Conservation (phyloP, 1,284 basidiomycete genomes). For the Rhizoctonia solani region DNA sequence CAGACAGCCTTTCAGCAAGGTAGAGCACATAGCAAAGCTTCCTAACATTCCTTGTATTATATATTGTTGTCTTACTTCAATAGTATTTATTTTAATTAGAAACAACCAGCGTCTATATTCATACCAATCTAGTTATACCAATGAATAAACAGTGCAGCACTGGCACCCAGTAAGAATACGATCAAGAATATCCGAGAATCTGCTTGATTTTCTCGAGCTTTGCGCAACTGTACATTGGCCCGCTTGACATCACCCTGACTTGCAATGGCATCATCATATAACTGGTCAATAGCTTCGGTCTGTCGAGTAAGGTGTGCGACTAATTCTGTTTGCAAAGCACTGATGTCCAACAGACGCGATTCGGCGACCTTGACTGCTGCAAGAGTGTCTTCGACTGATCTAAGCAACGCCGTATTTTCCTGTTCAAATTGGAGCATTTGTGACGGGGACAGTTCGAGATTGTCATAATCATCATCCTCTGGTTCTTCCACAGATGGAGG, state of each 20-base stretch:
- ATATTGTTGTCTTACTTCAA: conserved; percentile 4
- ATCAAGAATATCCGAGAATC: conserved; percentile 83
- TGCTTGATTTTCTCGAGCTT: conserved; percentile 78
- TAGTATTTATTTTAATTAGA: neutral
- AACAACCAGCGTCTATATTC: neutral
- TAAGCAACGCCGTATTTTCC: conserved; percentile 84
- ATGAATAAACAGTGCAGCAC: conserved; percentile 82
- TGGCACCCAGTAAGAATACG: conserved; percentile 84
- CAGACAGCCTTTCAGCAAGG: conserved; percentile 11
- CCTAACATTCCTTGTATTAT: neutral
- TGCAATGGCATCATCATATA: conserved; percentile 86
- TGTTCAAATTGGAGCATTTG: conserved; percentile 91
- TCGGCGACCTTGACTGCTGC: conserved; percentile 88
- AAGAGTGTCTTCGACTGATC: conserved; percentile 79
- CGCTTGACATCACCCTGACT: conserved; percentile 82
- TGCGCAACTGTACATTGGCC: conserved; percentile 83
- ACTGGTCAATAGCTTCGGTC: conserved; percentile 85
- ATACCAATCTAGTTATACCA: conserved; percentile 54
- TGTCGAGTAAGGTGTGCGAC: conserved; percentile 83
- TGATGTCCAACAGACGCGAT: conserved; percentile 85
- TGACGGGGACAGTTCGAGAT: conserved; percentile 69
- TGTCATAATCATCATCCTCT: conserved; percentile 56
- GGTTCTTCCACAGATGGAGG: conserved; percentile 49
- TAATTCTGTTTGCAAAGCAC: conserved; percentile 85
- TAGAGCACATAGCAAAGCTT: neutral